Evolutionary conservation across 495 filamentous ascomycete species (phyloP), one percentile per base, ranked within the genome.

Genomic region (Xylaria bambusicola): DNA sequence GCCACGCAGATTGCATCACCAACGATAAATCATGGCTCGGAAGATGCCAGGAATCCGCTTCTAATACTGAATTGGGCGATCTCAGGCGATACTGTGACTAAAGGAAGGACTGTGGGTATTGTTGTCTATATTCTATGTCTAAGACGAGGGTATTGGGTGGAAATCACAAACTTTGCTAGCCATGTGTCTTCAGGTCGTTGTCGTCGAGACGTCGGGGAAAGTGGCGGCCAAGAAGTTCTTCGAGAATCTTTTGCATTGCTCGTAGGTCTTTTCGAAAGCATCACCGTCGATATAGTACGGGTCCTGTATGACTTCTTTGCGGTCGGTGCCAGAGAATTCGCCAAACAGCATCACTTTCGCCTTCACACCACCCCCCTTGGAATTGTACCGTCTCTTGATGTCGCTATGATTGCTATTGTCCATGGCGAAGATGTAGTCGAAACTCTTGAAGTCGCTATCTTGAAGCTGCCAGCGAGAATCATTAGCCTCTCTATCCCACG

Each of bases 391-490:
- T 26, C 84, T 77, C 60, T 85, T 63, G 60, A 97, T 72, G 65
- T 97, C 86, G 31, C 77, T 73, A 9, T 93, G 73, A 69, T 97
- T 98, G n/a, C 83, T 78, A 31, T 87, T 78, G 70, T 98, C 94
- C 94, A 98, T 98, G 40, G 91, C 93, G 51, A 98, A 80, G 54
- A 98, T 85, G 68, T 93, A 98, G 71, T 98, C 92, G 66, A 96
- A 98, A 5, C 82, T 80, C 21, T 82, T 70, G 65, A 98, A 97
- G 72, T 98, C 78, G 70, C 42, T 75, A 77, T 66, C 73, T 55
- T 73, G 61, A 36, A 71, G 61, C 68, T 70, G 41, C 51, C 52
- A 15, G 5, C n/a, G 21, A 2, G 12, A 7, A n/a, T 18, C 9
- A 51, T 65, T 17, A 64, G 66, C 40, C 52, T 20, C n/a, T 26